These are phyloP conservation scores for Tricharina praecox DNA, from an alignment of 495 filamentous ascomycete genomes.

Conservation along the genomic window DNA sequence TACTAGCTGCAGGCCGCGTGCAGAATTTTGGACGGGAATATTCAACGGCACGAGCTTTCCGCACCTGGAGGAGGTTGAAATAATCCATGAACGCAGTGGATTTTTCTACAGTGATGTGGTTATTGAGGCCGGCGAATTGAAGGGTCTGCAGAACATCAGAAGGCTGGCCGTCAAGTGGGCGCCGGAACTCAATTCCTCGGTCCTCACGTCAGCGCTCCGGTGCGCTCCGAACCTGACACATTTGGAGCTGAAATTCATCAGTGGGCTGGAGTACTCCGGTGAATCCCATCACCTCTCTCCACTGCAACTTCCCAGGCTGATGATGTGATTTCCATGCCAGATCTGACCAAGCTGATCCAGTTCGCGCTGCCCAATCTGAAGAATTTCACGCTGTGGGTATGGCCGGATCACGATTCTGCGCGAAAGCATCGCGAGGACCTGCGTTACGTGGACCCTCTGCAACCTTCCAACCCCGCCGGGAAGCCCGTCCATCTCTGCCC, in stretches of 20 bases:
- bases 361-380: constrained; percentile 24
- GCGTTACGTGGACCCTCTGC: constrained; percentile 12
- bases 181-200: constrained; percentile 21
- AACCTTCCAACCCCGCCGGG: not conserved
- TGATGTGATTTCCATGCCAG: no score
- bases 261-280: constrained; percentile 19
- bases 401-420: constrained; percentile 7
- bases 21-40: constrained; percentile 27
- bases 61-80: constrained; percentile 19
- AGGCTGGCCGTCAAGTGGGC: constrained; percentile 16
- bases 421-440: constrained; percentile 3
- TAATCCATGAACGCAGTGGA: no score
- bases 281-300: no score
- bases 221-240: constrained; percentile 17
- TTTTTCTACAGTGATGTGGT: no score
- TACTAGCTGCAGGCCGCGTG: constrained; percentile 18
- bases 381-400: constrained; percentile 24
- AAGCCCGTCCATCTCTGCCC: constrained; percentile 21
- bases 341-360: constrained; percentile 19
- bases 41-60: constrained; percentile 25
- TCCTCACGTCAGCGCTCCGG: constrained; percentile 22
- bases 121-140: constrained; percentile 11
- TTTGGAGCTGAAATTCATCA: constrained; percentile 19
- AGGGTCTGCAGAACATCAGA: constrained; percentile 19
- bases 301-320: no score